phyloP scores from a whole-genome alignment of 768 basidiomycete genomes.

The Termitomyces bulborhizus region DNA sequence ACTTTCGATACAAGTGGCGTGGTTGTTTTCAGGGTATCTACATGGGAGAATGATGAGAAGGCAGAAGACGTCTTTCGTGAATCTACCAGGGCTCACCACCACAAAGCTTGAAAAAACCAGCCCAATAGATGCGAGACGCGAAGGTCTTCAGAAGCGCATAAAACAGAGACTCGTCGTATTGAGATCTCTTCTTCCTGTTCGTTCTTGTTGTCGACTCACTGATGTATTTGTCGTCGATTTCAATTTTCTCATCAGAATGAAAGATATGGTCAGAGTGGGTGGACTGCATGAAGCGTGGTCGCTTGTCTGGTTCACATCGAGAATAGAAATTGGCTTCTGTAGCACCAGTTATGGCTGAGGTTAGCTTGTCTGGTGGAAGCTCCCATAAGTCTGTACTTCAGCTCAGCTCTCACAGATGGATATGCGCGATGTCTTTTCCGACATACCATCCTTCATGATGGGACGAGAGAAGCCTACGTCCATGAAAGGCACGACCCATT shows the following conservation, averaged over 20 bases:
- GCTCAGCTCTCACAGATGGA: background rate
- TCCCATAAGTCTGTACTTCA: conserved; percentile 45
- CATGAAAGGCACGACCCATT: conserved; percentile 52
- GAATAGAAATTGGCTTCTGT: conserved; percentile 43
- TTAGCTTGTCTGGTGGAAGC: conserved; percentile 33
- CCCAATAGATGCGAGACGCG: conserved; percentile 28
- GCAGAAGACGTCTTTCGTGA: background rate
- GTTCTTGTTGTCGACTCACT: background rate
- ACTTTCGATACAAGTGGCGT: conserved; percentile 43
- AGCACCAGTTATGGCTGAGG: conserved; percentile 30
- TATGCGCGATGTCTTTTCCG: no score
- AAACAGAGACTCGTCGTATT: conserved; percentile 28
- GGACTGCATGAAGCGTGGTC: conserved; percentile 27
- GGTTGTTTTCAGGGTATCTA: conserved; percentile 40
- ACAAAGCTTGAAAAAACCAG: conserved; percentile 31
- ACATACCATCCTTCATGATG: conserved; percentile 47
- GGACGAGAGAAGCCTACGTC: conserved; percentile 55
- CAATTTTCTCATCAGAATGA: background rate
- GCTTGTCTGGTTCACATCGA: conserved; percentile 43
- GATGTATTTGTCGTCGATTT: conserved; percentile 3
- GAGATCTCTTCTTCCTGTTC: conserved; percentile 5
- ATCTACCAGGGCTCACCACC: conserved; percentile 18
- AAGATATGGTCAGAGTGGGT: background rate
- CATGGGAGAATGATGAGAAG: background rate
- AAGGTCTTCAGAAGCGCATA: conserved; percentile 30